Evolutionary conservation across 805 yeast genomes (phyloP), one percentile per base, ranked within the genome.

Genomic region (Pichia nakasei): DNA sequence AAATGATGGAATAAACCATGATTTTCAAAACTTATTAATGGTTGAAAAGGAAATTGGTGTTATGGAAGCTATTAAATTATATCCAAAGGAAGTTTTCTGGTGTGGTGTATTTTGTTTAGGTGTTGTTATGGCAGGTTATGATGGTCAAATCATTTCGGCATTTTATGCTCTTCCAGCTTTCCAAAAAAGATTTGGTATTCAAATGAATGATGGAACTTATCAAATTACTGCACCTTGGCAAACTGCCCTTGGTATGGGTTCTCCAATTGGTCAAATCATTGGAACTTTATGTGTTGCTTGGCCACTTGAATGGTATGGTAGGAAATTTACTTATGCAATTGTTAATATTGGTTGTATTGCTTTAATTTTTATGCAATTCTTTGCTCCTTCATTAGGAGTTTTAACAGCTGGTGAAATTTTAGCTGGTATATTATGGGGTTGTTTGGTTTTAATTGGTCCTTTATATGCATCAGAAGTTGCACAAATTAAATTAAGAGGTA

Each of bases 381-480:
- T 68, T 50, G 71, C 73, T n/a, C 55, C 54, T 19, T 56, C 52
- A 38, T 53, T 66, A 19, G 59, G 56, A 21, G 66, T 64, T 45
- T 59, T 72, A 37, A 61, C 68, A 21, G 64, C 61, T 13, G 74
- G 75, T 41, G 71, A 72, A 48, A 53, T 72, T 29, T 52, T 72
- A 17, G 58, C 68, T 26, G 77, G 77, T 49, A 48, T 75, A 31
- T 65, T 70, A 12, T 76, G 79, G 77, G 82, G 82, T 41, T 64
- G 68, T 21, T 73, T 75, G 53, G 75, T 69, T 47, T 66, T 75
- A 27, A 57, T 77, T 52, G 65, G 76, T 4, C 71, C 75, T 11
- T 61, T 76, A 8, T 77, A 77, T 53, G 78, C 82, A 12, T 65
- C 78, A n/a, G 82, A 77, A 52, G 73, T 76, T 24, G 67, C 76